These are phyloP conservation scores for Cystofilobasidium capitatum DNA, from an alignment of 768 basidiomycete genomes.

Conservation along the genomic window DNA sequence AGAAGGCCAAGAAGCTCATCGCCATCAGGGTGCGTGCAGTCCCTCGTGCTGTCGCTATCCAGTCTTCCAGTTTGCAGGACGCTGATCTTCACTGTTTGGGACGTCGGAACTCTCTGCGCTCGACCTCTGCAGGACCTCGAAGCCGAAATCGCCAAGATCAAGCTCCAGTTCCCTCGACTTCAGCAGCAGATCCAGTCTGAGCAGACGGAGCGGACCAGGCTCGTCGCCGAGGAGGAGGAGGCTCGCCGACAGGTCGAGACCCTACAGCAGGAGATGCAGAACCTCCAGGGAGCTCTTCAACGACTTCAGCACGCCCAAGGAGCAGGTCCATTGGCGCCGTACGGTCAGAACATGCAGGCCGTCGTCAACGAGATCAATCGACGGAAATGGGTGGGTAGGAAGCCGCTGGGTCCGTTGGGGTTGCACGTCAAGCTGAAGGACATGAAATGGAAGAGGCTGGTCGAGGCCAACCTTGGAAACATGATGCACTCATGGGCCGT, in stretches of 20 bases:
- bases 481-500: slow-evolving; percentile 63
- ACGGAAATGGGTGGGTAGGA: slow-evolving; percentile 31
- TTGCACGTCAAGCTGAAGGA: slow-evolving; percentile 65
- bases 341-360: slow-evolving; percentile 32
- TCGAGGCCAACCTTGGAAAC: slow-evolving; percentile 53
- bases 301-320: background rate
- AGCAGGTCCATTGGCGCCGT: slow-evolving; percentile 32
- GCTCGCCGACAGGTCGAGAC: background rate
- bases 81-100: too few relatives aligned
- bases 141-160: slow-evolving; percentile 11
- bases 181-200: background rate
- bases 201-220: background rate
- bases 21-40: slow-evolving; percentile 12
- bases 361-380: slow-evolving; percentile 35
- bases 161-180: slow-evolving; percentile 11
- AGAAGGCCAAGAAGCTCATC: slow-evolving; percentile 6
- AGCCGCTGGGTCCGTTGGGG: slow-evolving; percentile 57
- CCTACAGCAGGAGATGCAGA: background rate
- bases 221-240: slow-evolving; percentile 10
- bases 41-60: background rate
- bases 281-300: background rate
- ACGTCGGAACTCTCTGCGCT: background rate
- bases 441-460: slow-evolving; percentile 54
- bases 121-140: background rate
- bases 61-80: background rate